Conservation (phyloP, 129 eudicot species). For the Calendula officinalis region DNA sequence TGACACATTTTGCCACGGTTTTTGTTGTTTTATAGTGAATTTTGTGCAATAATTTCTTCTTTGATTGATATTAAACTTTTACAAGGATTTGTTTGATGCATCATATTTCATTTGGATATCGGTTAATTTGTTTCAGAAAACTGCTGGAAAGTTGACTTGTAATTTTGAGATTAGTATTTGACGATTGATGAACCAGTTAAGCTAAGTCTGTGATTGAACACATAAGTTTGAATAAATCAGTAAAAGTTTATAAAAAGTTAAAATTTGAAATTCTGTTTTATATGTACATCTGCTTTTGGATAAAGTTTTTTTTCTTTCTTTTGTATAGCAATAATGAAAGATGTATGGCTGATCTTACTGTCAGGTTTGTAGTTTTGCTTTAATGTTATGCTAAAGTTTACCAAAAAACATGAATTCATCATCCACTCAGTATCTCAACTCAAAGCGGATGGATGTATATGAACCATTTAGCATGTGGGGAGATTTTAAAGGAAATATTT, state of each 20-base stretch:
- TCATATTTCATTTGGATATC: background rate
- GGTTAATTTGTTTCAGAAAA: slow-evolving; percentile 5
- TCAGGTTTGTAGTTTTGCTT: slow-evolving; percentile 30
- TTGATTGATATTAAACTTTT: slow-evolving; percentile 10
- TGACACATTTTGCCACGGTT: slow-evolving; percentile 4
- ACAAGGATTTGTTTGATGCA: background rate
- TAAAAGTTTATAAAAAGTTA: slow-evolving; percentile 8
- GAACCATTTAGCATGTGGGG: slow-evolving; percentile 93
- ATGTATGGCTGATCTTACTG: slow-evolving; percentile 25
- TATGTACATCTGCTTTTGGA: background rate
- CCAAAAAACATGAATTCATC: slow-evolving; percentile 59
- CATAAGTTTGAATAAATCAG: slow-evolving; percentile 10
- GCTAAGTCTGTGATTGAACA: slow-evolving; percentile 7
- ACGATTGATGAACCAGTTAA: slow-evolving; percentile 1
- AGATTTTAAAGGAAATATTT: slow-evolving; percentile 70
- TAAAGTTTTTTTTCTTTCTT: slow-evolving; percentile 2
- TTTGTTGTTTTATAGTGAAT: slow-evolving; percentile 5
- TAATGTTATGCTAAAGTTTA: slow-evolving; percentile 27
- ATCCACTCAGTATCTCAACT: slow-evolving; percentile 66
- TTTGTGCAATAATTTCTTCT: slow-evolving; percentile 14
- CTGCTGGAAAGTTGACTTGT: slow-evolving; percentile 24
- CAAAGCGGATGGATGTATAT: slow-evolving; percentile 76
- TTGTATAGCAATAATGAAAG: too few species aligned
- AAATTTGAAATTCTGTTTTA: slow-evolving; percentile 16
- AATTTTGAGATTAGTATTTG: slow-evolving; percentile 9